These are phyloP conservation scores for Fraxinus platypoda DNA, from an alignment of 305 asterid genomes.

Conservation along the genomic window DNA sequence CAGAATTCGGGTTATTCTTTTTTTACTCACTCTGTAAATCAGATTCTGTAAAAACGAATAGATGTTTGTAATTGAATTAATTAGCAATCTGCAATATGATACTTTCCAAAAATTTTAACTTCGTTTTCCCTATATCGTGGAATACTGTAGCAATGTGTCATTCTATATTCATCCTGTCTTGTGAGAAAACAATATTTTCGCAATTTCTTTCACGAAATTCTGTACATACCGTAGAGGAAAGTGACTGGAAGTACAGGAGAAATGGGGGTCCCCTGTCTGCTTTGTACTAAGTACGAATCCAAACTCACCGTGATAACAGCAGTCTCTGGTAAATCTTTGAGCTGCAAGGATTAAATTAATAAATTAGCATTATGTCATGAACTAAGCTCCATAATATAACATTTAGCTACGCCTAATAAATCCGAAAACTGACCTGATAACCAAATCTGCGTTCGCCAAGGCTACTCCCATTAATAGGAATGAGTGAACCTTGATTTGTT, in stretches of 20 bases:
- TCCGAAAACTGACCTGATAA: slow-evolving; percentile 54
- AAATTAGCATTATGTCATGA: not conserved
- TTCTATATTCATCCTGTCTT: not conserved
- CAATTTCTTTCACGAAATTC: not conserved
- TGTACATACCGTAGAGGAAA: slow-evolving; percentile 78
- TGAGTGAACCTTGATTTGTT: slow-evolving; percentile 61
- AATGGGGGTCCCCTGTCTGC: slow-evolving; percentile 78
- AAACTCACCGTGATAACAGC: slow-evolving; percentile 72
- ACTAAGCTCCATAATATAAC: not conserved
- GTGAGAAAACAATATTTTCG: not conserved
- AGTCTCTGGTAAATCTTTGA: slow-evolving; percentile 47
- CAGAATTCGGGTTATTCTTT: not conserved
- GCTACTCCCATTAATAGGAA: slow-evolving; percentile 59
- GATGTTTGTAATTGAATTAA: not conserved
- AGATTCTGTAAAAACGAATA: not conserved
- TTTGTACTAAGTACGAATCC: slow-evolving; percentile 52
- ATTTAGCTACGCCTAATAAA: not conserved
- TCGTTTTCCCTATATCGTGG: not conserved
- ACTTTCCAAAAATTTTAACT: not conserved
- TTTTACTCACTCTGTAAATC: not conserved
- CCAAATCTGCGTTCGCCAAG: slow-evolving; percentile 84
- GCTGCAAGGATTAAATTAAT: slow-evolving; percentile 34
- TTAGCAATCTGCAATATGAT: not conserved
- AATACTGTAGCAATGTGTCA: not conserved
- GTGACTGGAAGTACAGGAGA: slow-evolving; percentile 73